These are phyloP conservation scores for Rhododendron ferrugineum DNA, from an alignment of 148 eudicot genomes.

Conservation along the genomic window DNA sequence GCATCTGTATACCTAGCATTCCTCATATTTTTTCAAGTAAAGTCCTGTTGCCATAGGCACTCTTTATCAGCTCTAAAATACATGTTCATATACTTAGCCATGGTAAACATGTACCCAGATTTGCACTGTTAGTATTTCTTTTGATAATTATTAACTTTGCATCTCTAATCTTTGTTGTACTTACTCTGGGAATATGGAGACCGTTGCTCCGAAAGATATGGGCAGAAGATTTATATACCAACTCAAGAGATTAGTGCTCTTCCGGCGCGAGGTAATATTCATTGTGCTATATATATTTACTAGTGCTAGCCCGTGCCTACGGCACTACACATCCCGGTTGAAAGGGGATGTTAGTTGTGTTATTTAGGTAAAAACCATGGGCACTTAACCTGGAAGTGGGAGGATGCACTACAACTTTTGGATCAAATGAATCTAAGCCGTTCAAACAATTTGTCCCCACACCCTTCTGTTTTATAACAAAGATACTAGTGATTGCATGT, in stretches of 20 bases:
- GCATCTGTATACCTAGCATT: not conserved
- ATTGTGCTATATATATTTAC: not conserved
- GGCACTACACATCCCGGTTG: too few relatives aligned
- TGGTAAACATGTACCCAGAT: not conserved
- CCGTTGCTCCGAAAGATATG: slow-evolving; percentile 26
- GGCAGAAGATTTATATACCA: slow-evolving; percentile 34
- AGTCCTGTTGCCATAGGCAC: not conserved
- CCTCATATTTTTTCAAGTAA: not conserved
- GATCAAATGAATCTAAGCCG: too few relatives aligned
- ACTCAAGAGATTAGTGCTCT: slow-evolving; percentile 35
- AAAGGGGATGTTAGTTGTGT: too few relatives aligned
- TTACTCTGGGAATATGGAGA: slow-evolving; percentile 14
- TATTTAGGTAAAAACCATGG: too few relatives aligned
- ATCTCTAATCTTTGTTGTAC: not conserved
- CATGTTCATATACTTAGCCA: not conserved
- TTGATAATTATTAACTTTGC: not conserved
- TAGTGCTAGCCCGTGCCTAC: too few relatives aligned
- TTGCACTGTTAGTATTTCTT: not conserved
- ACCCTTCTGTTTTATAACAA: too few relatives aligned
- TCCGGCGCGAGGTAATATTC: slow-evolving; percentile 40
- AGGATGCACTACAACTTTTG: too few relatives aligned
- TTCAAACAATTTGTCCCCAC: too few relatives aligned
- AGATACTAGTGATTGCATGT: too few relatives aligned
- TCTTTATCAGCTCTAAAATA: not conserved
- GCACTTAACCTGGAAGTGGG: too few relatives aligned